Percentiles rank a stretch among this genome's conserved stretches.
These are phyloP conservation scores for Yamadazyma jaroonii DNA, from an alignment of 1,139 yeast species.

Conservation along the genomic window DNA sequence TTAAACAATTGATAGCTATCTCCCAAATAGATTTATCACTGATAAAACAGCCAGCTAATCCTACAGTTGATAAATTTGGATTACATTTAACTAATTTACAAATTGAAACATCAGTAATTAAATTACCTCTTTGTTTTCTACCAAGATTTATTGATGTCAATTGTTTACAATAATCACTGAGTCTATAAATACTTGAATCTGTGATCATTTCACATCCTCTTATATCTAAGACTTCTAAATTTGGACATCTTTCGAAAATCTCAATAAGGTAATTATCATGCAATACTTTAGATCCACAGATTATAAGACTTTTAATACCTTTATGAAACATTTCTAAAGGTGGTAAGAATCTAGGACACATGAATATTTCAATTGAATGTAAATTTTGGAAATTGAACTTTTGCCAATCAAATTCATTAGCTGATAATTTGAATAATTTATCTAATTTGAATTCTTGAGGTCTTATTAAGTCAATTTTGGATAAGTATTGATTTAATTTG, in stretches of 20 bases:
- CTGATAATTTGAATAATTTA: slow-evolving; percentile 31
- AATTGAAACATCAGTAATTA: slow-evolving; percentile 70
- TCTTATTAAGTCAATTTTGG: slow-evolving; percentile 7
- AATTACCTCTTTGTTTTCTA: slow-evolving; percentile 65
- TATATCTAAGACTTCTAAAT: slow-evolving; percentile 64
- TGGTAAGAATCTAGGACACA: slow-evolving; percentile 75
- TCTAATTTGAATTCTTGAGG: slow-evolving; percentile 36
- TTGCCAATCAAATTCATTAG: slow-evolving; percentile 3
- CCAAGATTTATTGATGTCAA: slow-evolving; percentile 71
- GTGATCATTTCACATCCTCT: slow-evolving; percentile 82
- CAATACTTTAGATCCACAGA: slow-evolving; percentile 73
- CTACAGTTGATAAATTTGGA: slow-evolving; percentile 64
- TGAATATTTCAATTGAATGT: slow-evolving; percentile 73
- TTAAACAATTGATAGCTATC: slow-evolving; percentile 60
- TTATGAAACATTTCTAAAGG: slow-evolving; percentile 39
- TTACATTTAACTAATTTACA: slow-evolving; percentile 53
- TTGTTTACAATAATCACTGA: slow-evolving; percentile 58
- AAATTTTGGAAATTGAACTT: slow-evolving; percentile 46
- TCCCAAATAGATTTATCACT: slow-evolving; percentile 82
- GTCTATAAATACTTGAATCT: slow-evolving; percentile 68
- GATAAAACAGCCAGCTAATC: slow-evolving; percentile 84
- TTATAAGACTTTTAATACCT: slow-evolving; percentile 53
- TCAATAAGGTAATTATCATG: slow-evolving; percentile 57
- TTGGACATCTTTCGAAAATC: slow-evolving; percentile 56
- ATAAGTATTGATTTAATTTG: slow-evolving; percentile 46